These are phyloP conservation scores for Paralagenidium karlingii DNA, from an alignment of 352 stramenopile species.

Conservation along the genomic window DNA sequence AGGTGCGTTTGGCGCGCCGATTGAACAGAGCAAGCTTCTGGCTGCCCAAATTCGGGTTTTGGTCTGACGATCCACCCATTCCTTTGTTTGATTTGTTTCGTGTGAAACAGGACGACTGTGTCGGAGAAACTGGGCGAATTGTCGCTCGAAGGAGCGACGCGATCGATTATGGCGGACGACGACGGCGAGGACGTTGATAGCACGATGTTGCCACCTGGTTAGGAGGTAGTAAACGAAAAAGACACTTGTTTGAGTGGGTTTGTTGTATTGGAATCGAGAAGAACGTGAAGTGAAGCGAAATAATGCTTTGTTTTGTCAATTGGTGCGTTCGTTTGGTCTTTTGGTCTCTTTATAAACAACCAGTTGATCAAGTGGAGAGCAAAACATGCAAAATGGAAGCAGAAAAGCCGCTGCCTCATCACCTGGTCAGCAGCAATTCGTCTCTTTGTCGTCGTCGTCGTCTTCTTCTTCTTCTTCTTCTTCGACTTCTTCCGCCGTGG, in stretches of 20 bases:
- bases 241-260: too few relatives aligned
- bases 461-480: neutral
- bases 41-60: too few relatives aligned
- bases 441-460: neutral
- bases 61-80: neutral
- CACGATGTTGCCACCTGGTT: constrained; percentile 54
- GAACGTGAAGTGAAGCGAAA: too few relatives aligned
- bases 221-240: too few relatives aligned
- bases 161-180: constrained; percentile 50
- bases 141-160: constrained; percentile 62
- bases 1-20: neutral
- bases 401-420: too few relatives aligned
- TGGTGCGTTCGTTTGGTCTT: too few relatives aligned
- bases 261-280: too few relatives aligned
- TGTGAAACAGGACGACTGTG: constrained; percentile 36
- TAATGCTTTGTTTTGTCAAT: too few relatives aligned
- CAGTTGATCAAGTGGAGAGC: too few relatives aligned
- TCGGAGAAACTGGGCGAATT: constrained; percentile 48
- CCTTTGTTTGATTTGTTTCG: neutral
- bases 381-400: neutral
- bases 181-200: constrained; percentile 51
- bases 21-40: neutral
- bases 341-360: too few relatives aligned
- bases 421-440: neutral
- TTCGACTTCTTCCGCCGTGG: neutral